Conservation (phyloP, 257 asterid genomes). For the Petrea volubilis region DNA sequence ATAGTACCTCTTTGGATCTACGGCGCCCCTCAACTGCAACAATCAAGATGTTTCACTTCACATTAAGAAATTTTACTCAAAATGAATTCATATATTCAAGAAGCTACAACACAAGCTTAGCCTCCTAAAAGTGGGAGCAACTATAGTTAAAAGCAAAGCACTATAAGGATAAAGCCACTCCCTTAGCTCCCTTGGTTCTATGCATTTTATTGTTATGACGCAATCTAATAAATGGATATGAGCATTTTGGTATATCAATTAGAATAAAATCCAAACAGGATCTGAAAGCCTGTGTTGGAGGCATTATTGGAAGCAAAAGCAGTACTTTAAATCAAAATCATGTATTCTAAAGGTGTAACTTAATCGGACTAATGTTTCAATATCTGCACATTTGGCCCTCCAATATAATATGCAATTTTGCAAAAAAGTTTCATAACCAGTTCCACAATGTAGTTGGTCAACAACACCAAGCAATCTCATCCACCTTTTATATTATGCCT, state of each 20-base stretch:
- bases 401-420: background rate
- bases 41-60: conserved; percentile 14
- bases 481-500: background rate
- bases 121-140: background rate
- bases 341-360: background rate
- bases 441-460: background rate
- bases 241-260: background rate
- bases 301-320: too few relatives aligned
- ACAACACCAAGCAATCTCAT: background rate
- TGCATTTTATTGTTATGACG: background rate
- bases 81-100: background rate
- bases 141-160: background rate
- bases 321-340: background rate
- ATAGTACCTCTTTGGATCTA: conserved; percentile 85
- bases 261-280: too few relatives aligned
- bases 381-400: background rate
- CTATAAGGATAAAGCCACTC: too few relatives aligned
- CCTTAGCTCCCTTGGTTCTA: background rate
- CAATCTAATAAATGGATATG: background rate
- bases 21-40: conserved; percentile 67
- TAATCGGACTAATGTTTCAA: background rate
- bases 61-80: conserved; percentile 5
- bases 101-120: background rate
- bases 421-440: background rate
- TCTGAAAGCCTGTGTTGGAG: too few relatives aligned